Base-by-base conservation (phyloP, 768 basidiomycete species). In the Clitopilus passeckerianus region DNA sequence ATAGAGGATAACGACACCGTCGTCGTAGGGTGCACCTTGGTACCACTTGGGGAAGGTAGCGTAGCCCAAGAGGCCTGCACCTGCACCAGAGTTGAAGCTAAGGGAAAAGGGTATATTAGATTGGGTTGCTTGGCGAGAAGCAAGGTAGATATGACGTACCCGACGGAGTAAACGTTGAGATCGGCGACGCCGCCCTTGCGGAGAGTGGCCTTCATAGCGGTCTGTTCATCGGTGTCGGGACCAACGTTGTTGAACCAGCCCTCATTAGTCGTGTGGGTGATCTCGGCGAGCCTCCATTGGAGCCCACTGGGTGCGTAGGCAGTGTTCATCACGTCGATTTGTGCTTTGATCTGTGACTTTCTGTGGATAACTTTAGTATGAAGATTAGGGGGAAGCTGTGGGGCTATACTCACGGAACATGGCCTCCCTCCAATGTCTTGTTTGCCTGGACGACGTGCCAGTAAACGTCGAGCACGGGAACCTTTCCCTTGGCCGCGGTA, bases 81-180 rank as follows among this genome's bases (percentile, higher is more conserved):
- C 33, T 34, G 54, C 30, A n/a, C 10, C 54, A 34, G 54, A 55
- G 33, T 37, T 34, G 35, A 55, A 37, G 18, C 54, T 34, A 34
- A 55, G 20, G 37, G 53, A 53, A 22, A 9, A 53, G 22, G 16
- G 53, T 30, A 53, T 14, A 53, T 23, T 9, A 23, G 23, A 16
- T 18, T 53, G 33, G 22, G 8, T 9, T 18, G 22, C 10, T 41
- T 41, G 37, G 37, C 37, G n/a, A 50, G 18, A 18, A 50, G 46
- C 16, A 22, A 50, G 46, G 9, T 9, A 50, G 16, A n/a, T 18
- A 7, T 16, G 35, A 57, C 69, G 18, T 61, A 76, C 65, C 75
- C 71, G 34, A 74, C 73, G 37, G 72, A 72, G 68, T 78, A 80
- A 22, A 81, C 65, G 62, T 80, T 80, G 41, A 81, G 70, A 20